A percentile compares a stretch with the other conserved stretches of the same genome.
Conservation (phyloP, 2,329 filamentous ascomycete species). For the Paecilomyces variotii region DNA sequence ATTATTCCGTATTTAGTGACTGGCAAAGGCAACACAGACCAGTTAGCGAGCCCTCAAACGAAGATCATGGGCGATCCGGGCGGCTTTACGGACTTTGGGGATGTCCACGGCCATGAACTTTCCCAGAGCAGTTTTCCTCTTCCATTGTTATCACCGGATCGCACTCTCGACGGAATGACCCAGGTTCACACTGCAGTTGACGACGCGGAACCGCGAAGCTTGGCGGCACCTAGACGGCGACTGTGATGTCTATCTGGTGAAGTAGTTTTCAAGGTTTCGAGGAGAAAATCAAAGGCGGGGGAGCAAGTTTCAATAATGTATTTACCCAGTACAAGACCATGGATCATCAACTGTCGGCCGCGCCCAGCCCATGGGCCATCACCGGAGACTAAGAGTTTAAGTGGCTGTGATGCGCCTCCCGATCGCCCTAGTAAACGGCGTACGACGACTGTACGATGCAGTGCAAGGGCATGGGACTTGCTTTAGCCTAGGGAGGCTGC, state of each 20-base stretch:
- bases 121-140: not conserved
- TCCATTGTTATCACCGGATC: not conserved
- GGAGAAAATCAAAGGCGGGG: not conserved
- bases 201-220: not conserved
- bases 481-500: not conserved
- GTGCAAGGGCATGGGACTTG: not conserved
- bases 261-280: not conserved
- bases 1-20: not conserved
- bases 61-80: not conserved
- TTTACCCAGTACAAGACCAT: not conserved
- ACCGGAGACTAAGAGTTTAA: not conserved
- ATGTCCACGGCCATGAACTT: not conserved
- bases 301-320: not conserved
- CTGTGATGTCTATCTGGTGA: not conserved
- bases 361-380: not conserved
- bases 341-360: not conserved
- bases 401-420: not conserved
- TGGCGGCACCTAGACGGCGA: not conserved
- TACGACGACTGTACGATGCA: not conserved
- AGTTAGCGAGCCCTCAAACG: not conserved
- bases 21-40: not conserved
- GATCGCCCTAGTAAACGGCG: not conserved
- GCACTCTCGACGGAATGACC: not conserved
- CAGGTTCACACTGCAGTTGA: not conserved
- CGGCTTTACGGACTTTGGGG: not conserved